These are phyloP conservation scores for Penicillium daleae DNA, from an alignment of 495 filamentous ascomycete genomes.

Conservation along the genomic window DNA sequence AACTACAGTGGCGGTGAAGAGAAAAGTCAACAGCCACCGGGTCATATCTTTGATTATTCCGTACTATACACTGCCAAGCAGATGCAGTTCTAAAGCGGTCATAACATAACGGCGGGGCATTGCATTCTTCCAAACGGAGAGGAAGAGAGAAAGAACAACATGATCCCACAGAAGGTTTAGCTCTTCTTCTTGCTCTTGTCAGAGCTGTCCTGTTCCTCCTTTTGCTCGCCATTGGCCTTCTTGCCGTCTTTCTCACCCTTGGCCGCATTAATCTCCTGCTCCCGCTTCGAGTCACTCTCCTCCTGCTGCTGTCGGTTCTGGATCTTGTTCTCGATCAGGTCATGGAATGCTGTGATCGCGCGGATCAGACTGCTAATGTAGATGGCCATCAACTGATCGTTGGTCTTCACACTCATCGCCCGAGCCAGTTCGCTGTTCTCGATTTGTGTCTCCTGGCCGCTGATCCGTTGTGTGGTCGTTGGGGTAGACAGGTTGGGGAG, in stretches of 20 bases:
- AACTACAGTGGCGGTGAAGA: slow-evolving; percentile 2
- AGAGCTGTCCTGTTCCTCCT: slow-evolving; percentile 67
- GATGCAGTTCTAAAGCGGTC: slow-evolving; percentile 33
- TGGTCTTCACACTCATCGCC: slow-evolving; percentile 98
- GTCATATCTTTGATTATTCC: slow-evolving; percentile 28
- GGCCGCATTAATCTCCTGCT: slow-evolving; percentile 58
- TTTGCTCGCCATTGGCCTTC: slow-evolving; percentile 66
- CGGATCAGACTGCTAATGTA: slow-evolving; percentile 95
- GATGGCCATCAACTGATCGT: slow-evolving; percentile 97
- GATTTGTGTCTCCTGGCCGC: slow-evolving; percentile 51
- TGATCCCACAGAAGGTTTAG: slow-evolving; percentile 29
- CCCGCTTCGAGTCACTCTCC: slow-evolving; percentile 85
- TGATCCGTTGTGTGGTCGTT: slow-evolving; percentile 52
- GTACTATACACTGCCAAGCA: slow-evolving; percentile 37
- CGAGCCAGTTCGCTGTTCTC: slow-evolving; percentile 83
- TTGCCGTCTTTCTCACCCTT: slow-evolving; percentile 70
- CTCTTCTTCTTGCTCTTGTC: slow-evolving; percentile 64
- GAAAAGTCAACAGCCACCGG: slow-evolving; percentile 7
- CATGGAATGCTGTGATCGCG: slow-evolving; percentile 98
- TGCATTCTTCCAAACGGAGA: slow-evolving; percentile 15
- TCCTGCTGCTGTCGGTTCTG: slow-evolving; percentile 97
- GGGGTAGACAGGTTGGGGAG: slow-evolving; percentile 95
- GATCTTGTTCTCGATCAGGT: slow-evolving; percentile 99
- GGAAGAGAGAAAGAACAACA: background rate
- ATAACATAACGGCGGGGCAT: slow-evolving; percentile 34